Percentiles rank a stretch among this genome's conserved stretches.
Evolutionary conservation across 352 stramenopile genomes (phyloP).

Genomic region (Plasmopara viticola): DNA sequence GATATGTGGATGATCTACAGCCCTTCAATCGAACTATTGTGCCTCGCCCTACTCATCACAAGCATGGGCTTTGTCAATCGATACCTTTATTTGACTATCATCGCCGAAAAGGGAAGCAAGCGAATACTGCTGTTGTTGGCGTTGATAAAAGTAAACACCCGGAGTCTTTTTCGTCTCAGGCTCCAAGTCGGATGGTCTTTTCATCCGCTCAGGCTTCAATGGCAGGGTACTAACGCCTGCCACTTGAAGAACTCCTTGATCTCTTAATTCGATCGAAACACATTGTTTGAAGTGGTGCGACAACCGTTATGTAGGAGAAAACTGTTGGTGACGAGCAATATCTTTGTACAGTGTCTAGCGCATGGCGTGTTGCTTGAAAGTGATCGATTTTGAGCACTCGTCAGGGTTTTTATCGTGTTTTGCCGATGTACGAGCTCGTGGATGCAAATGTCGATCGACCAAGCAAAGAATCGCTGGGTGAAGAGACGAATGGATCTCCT

Average conservation of each 20-base stretch:
- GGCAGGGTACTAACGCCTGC: conserved; percentile 35
- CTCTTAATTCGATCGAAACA: conserved; percentile 36
- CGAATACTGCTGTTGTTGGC: background rate
- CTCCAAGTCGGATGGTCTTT: conserved; percentile 8
- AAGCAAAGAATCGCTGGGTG: background rate
- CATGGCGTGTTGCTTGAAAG: conserved; percentile 45
- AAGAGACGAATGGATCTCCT: conserved; percentile 25
- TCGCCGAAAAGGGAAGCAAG: conserved; percentile 2
- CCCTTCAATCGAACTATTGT: conserved; percentile 21
- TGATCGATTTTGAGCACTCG: conserved; percentile 34
- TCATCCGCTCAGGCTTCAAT: conserved; percentile 12
- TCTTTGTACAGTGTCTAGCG: conserved; percentile 36
- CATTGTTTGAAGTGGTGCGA: conserved; percentile 28
- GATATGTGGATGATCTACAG: conserved; percentile 35
- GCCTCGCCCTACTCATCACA: conserved; percentile 17
- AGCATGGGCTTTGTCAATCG: conserved; percentile 10
- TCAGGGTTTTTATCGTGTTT: conserved; percentile 32
- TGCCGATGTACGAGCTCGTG: conserved; percentile 29
- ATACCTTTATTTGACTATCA: conserved; percentile 14
- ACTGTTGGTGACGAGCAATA: conserved; percentile 26
- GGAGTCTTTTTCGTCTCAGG: background rate
- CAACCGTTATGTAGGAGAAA: conserved; percentile 9
- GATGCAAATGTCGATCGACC: conserved; percentile 6
- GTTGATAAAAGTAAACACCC: background rate
- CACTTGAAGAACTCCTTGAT: conserved; percentile 44